Conservation (phyloP, 352 stramenopile species). For the Aphanomyces invadans region DNA sequence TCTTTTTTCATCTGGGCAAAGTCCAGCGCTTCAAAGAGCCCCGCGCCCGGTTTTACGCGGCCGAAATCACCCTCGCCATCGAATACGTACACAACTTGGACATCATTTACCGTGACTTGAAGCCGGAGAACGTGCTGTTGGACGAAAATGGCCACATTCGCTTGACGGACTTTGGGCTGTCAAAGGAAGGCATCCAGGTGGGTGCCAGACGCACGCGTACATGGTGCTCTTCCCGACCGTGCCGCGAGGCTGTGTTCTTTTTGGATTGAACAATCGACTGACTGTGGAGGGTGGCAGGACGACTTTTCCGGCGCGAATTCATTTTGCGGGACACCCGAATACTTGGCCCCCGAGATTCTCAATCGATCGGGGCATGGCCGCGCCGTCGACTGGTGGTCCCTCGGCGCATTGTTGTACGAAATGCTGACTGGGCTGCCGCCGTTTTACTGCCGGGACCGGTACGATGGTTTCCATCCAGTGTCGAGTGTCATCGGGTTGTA, state of each 20-base stretch:
- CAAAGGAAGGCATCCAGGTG: conserved; percentile 70
- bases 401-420: conserved; percentile 83
- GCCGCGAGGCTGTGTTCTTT: no score
- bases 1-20: conserved; percentile 90
- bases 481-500: no score
- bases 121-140: conserved; percentile 97
- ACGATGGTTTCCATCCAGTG: not conserved
- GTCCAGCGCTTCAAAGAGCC: conserved; percentile 92
- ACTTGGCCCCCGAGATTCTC: conserved; percentile 99
- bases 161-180: conserved; percentile 97
- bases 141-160: conserved; percentile 94
- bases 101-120: conserved; percentile 96
- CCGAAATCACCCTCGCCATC: conserved; percentile 95
- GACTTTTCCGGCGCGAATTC: conserved; percentile 94
- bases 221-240: no score
- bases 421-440: conserved; percentile 72
- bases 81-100: conserved; percentile 91
- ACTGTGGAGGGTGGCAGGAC: no score
- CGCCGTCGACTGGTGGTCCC: conserved; percentile 97
- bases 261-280: conserved; percentile 24
- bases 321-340: conserved; percentile 97
- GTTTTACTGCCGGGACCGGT: conserved; percentile 93
- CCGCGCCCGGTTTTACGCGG: conserved; percentile 94
- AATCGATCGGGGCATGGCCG: conserved; percentile 93
- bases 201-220: no score